Evolutionary conservation across 176 grass and related monocot species (phyloP).

Genomic region (Zea luxurians): DNA sequence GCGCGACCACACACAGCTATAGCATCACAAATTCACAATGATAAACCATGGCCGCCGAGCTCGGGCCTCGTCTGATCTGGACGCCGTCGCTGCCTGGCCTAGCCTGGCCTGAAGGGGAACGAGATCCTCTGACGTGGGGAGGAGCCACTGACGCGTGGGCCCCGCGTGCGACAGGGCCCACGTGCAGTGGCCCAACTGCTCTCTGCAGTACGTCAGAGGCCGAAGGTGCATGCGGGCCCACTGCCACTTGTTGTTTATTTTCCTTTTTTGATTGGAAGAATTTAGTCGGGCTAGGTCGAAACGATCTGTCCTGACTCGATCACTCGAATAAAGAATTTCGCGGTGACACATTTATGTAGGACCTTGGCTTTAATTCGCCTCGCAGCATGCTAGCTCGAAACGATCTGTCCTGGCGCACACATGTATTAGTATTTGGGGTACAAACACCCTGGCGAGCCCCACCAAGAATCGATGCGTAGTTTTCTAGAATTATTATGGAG

Average conservation of each 20-base stretch:
- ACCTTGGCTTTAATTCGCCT: constrained; percentile 26
- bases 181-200: no score
- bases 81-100: background rate
- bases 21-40: background rate
- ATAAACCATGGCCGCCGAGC: background rate
- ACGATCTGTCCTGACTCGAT: no score
- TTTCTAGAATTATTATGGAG: background rate
- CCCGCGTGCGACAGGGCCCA: no score
- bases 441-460: constrained; percentile 5
- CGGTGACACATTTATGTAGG: background rate
- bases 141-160: no score
- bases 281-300: background rate
- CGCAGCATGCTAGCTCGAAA: background rate
- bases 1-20: background rate
- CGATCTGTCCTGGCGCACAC: background rate
- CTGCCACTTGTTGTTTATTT: background rate
- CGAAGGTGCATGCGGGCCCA: constrained; percentile 18
- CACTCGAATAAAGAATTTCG: no score
- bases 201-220: no score
- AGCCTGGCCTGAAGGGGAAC: no score
- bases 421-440: background rate
- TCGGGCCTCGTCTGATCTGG: background rate
- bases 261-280: background rate
- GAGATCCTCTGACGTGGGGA: no score
- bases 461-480: background rate